Conservation (phyloP, 2,329 filamentous ascomycete genomes). For the Bipolaris cookei region DNA sequence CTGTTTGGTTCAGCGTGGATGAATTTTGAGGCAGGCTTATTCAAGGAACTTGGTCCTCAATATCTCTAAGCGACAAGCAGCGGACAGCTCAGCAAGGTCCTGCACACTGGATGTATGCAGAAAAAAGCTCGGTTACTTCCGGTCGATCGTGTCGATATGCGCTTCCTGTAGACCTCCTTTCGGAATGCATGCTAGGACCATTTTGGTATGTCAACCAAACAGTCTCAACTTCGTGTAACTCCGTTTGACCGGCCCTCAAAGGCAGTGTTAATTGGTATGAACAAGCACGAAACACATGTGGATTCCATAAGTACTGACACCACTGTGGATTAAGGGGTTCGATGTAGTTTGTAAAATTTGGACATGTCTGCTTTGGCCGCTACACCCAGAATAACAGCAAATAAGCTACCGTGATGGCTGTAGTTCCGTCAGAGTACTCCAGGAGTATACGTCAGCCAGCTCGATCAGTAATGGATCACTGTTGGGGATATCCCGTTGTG, state of each 20-base stretch:
- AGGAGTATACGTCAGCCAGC: not conserved
- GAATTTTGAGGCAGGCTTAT: constrained; percentile 27
- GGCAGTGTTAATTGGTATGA: constrained; percentile 23
- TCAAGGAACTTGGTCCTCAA: constrained; percentile 23
- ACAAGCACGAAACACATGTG: constrained; percentile 23
- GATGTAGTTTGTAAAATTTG: constrained; percentile 20
- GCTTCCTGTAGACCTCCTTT: constrained; percentile 15
- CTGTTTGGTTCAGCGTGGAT: constrained; percentile 11
- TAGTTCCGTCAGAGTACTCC: not conserved
- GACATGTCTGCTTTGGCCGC: constrained; percentile 26
- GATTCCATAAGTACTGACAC: constrained; percentile 6
- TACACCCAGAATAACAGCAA: constrained; percentile 17
- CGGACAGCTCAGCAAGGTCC: constrained; percentile 24
- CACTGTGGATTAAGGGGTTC: constrained; percentile 22
- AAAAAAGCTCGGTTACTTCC: constrained; percentile 42
- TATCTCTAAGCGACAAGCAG: constrained; percentile 15
- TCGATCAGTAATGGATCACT: not conserved
- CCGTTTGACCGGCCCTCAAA: constrained; percentile 21
- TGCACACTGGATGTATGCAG: constrained; percentile 43
- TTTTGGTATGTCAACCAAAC: constrained; percentile 36
- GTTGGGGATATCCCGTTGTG: not conserved
- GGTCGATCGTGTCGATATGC: constrained; percentile 35
- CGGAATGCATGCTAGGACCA: constrained; percentile 39
- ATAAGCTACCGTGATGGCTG: constrained; percentile 8
- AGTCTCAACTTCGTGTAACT: constrained; percentile 35